These are phyloP conservation scores for Trametes versicolor DNA, from an alignment of 1,284 basidiomycete genomes.

Conservation along the genomic window DNA sequence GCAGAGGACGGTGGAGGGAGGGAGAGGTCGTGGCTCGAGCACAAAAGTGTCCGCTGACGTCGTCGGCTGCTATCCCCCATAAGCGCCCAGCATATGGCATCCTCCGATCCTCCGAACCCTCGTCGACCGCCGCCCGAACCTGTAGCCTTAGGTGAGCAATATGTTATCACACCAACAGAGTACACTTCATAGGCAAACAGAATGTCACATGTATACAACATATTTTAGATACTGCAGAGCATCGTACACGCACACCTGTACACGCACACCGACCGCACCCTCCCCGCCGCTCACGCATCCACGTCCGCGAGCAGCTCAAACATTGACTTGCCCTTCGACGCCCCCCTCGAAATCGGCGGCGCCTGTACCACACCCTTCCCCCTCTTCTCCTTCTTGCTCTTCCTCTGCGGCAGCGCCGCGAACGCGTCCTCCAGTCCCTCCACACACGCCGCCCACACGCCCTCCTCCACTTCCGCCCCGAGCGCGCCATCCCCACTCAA, in stretches of 20 bases:
- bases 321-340: slow-evolving; percentile 13
- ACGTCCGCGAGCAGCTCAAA: slow-evolving; percentile 27
- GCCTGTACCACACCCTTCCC: background rate
- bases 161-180: too few species aligned
- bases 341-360: background rate
- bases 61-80: too few species aligned
- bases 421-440: slow-evolving; percentile 62
- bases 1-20: too few species aligned
- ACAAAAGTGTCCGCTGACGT: too few species aligned
- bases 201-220: slow-evolving; percentile 9
- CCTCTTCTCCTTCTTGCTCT: slow-evolving; percentile 54
- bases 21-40: too few species aligned
- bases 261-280: background rate
- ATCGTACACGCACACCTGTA: background rate
- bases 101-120: too few species aligned
- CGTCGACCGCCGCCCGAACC: too few species aligned
- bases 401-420: slow-evolving; percentile 46
- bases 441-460: slow-evolving; percentile 58
- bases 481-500: slow-evolving; percentile 48
- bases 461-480: slow-evolving; percentile 38
- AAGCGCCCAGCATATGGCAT: too few species aligned
- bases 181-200: background rate
- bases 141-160: too few species aligned
- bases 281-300: slow-evolving; percentile 14
- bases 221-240: slow-evolving; percentile 6